Conservation (phyloP, 768 basidiomycete species). For the Xanthoconium stramineum region DNA sequence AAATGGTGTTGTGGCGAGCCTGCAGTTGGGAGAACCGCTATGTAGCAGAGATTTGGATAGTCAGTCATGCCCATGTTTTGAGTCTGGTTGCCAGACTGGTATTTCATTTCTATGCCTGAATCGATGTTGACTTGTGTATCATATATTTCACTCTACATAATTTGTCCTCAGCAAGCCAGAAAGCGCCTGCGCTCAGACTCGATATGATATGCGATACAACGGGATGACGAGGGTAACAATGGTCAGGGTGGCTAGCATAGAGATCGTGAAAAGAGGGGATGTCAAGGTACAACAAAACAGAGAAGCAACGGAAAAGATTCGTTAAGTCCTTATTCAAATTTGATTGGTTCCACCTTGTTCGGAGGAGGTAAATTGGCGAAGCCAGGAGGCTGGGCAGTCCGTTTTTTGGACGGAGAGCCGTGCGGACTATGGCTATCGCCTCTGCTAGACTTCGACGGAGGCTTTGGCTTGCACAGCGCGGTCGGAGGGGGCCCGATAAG, state of each 20-base stretch:
- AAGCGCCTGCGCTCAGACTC: conserved; percentile 8
- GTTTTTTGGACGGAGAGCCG: conserved; percentile 26
- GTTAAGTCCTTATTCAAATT: conserved; percentile 31
- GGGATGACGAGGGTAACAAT: conserved; percentile 1
- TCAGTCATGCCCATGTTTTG: conserved; percentile 4
- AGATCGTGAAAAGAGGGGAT: neutral
- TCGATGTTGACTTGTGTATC: conserved; percentile 4
- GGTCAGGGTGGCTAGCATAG: conserved; percentile 14
- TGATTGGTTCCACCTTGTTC: conserved; percentile 43
- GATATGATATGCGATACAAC: conserved; percentile 20
- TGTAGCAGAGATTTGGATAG: neutral
- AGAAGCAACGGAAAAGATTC: conserved; percentile 1
- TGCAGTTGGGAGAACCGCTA: neutral
- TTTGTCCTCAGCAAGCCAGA: conserved; percentile 7
- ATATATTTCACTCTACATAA: conserved; percentile 17
- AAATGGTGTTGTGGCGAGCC: neutral
- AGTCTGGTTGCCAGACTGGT: neutral
- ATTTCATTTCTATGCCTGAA: conserved; percentile 4
- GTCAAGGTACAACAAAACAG: conserved; percentile 5
- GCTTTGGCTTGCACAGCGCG: conserved; percentile 45
- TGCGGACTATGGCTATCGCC: conserved; percentile 18
- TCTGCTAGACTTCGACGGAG: conserved; percentile 15
- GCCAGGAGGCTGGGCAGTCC: conserved; percentile 12
- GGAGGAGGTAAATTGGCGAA: conserved; percentile 37
- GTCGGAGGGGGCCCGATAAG: conserved; percentile 77